Evolutionary conservation across 176 grass and related monocot species (phyloP).

Genomic region (Puccinellia tenuiflora): DNA sequence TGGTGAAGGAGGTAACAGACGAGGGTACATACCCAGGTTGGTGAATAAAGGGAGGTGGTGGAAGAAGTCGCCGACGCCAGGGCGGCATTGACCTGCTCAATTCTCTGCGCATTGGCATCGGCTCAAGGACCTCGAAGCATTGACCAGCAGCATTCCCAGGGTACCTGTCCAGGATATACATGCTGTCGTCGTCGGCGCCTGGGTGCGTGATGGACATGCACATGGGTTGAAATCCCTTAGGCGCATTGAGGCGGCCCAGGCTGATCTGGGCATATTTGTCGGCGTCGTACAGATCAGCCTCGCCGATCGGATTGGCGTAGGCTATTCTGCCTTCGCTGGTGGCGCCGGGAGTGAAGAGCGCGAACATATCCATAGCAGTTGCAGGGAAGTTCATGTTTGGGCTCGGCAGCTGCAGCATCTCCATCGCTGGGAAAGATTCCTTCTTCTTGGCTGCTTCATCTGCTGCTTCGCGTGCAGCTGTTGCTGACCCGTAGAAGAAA

Average conservation of each 20-base stretch:
- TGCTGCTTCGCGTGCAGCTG: not conserved
- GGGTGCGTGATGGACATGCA: not conserved
- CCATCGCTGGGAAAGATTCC: not conserved
- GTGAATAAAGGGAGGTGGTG: not conserved
- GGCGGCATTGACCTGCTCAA: not conserved
- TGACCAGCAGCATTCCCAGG: not conserved
- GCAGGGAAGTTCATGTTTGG: not conserved
- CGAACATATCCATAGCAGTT: not conserved
- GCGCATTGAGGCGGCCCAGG: not conserved
- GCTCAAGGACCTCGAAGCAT: not conserved
- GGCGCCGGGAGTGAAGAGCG: not conserved
- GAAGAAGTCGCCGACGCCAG: not conserved
- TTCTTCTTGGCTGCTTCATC: not conserved
- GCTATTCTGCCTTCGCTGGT: not conserved
- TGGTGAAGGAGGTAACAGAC: not conserved
- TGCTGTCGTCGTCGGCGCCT: not conserved
- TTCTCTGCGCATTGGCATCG: not conserved
- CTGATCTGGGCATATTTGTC: not conserved
- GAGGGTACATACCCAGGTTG: not conserved
- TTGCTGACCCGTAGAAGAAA: not conserved
- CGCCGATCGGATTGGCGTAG: not conserved
- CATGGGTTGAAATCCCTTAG: not conserved
- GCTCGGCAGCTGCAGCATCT: not conserved
- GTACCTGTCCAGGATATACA: not conserved
- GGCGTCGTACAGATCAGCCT: not conserved